Evolutionary conservation across 208 protist genomes (phyloP), one percentile per base, ranked within the genome.

Genomic region (Strigomonas culicis): DNA sequence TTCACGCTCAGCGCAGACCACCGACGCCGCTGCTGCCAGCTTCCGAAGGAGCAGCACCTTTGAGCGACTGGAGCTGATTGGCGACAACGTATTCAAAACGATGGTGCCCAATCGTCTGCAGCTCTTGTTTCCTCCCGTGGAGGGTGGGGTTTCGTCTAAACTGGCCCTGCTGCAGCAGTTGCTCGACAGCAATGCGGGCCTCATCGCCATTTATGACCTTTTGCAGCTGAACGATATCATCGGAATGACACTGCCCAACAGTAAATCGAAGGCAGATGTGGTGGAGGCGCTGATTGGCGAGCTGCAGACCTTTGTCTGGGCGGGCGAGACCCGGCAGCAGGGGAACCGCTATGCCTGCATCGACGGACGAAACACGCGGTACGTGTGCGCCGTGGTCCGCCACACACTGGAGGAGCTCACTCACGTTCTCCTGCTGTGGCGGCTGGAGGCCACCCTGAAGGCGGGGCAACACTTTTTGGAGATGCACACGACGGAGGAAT

Each of bases 251-350:
- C 63, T 96, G 21, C 64, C 83, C 22, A 82, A 92, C 67, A 87
- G 71, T 58, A 96, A 96, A 62, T 71, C 76, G 13, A 96, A 96
- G 66, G 62, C 90, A 0, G 90, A 96, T 60, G 83, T 92, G 7
- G 79, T 96, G 0, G 90, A 96, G 64, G 72, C 82, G 28, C 21
- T 96, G n/a, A 78, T 91, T 58, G 90, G 90, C 1, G 86, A 96
- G 66, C 74, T 96, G 25, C 82, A 92, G 70, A 68, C 74, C 13
- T 80, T 84, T 30, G 51, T 96, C 13, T 90, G 80, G 81, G 77
- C 90, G 22, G 79, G 52, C 8, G 79, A 95, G 57, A 47, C 76
- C 15, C 21, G 19, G 0, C 66, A 57, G 60, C 77, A 67, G 36
- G 55, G 53, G 0, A 72, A 73, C 36, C 49, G 27, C 25, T 84